These are phyloP conservation scores for Collybia mongolica DNA, from an alignment of 768 basidiomycete species.

Conservation along the genomic window DNA sequence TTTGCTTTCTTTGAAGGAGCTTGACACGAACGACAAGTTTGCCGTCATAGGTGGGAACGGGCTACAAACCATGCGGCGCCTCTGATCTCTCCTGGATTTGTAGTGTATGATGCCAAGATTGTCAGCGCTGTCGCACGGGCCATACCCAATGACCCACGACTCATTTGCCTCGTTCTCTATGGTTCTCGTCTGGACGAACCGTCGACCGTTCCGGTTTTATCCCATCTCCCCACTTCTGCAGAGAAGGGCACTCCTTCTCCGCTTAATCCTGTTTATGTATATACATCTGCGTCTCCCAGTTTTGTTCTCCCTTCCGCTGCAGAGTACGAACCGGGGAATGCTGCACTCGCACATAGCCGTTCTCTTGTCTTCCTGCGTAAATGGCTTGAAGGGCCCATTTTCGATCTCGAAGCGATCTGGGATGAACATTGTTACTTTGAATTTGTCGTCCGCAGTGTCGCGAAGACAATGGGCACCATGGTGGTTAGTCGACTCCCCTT, in stretches of 20 bases:
- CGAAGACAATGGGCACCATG: conserved; percentile 57
- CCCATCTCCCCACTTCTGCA: conserved; percentile 30
- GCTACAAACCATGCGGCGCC: background rate
- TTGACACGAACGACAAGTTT: conserved; percentile 43
- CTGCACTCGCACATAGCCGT: conserved; percentile 44
- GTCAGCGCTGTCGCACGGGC: conserved; percentile 25
- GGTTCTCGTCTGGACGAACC: conserved; percentile 20
- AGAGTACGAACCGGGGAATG: conserved; percentile 39
- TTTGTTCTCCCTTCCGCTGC: conserved; percentile 43
- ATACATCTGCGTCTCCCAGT: conserved; percentile 26
- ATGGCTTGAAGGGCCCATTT: conserved; percentile 46
- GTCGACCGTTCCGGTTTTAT: conserved; percentile 29
- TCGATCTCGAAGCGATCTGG: conserved; percentile 62
- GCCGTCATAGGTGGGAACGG: conserved; percentile 37
- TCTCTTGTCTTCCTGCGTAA: conserved; percentile 45
- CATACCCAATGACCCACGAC: conserved; percentile 24
- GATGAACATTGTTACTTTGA: conserved; percentile 58
- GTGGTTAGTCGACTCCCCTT: conserved; percentile 35
- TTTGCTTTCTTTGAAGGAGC: conserved; percentile 31
- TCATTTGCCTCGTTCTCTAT: conserved; percentile 38
- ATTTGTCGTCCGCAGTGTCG: conserved; percentile 48
- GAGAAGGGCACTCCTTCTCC: conserved; percentile 18
- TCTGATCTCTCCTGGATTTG: background rate
- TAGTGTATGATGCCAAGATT: conserved; percentile 33
- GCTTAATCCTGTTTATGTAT: conserved; percentile 21